Conservation (phyloP, 371 early-diverging fungal species). For the Choanephora cucurbitarum region DNA sequence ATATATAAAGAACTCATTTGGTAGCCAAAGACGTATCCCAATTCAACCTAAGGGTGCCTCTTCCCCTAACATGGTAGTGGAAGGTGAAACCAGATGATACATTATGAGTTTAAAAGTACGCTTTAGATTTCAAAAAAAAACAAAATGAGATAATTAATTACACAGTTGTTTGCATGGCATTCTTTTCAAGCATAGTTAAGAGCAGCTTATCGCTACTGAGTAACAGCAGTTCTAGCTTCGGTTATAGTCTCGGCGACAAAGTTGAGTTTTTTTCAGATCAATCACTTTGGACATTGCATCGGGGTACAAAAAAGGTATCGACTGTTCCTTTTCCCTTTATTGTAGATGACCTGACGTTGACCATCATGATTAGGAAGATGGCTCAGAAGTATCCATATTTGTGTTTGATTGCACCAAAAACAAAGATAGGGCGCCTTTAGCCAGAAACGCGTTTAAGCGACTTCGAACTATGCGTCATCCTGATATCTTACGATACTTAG, state of each 20-base stretch:
- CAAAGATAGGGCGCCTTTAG: conserved; percentile 71
- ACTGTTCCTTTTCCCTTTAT: no score
- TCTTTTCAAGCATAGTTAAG: conserved; percentile 62
- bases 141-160: no score
- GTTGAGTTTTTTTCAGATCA: conserved; percentile 63
- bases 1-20: no score
- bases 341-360: no score
- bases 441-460: conserved; percentile 86
- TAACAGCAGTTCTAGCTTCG: conserved; percentile 71
- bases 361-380: conserved; percentile 63
- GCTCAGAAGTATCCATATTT: conserved; percentile 83
- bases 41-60: no score
- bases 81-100: no score
- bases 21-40: no score
- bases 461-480: conserved; percentile 92
- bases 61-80: no score
- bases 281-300: conserved; percentile 79
- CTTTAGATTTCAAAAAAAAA: no score
- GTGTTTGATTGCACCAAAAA: conserved; percentile 76
- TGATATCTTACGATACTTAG: conserved; percentile 79
- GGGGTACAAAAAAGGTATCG: conserved; percentile 78
- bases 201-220: conserved; percentile 73
- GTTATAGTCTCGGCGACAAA: conserved; percentile 75
- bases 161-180: conserved; percentile 36
- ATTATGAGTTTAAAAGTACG: no score